These are phyloP conservation scores for Trametes pubescens DNA, from an alignment of 1,284 basidiomycete genomes.

Conservation along the genomic window DNA sequence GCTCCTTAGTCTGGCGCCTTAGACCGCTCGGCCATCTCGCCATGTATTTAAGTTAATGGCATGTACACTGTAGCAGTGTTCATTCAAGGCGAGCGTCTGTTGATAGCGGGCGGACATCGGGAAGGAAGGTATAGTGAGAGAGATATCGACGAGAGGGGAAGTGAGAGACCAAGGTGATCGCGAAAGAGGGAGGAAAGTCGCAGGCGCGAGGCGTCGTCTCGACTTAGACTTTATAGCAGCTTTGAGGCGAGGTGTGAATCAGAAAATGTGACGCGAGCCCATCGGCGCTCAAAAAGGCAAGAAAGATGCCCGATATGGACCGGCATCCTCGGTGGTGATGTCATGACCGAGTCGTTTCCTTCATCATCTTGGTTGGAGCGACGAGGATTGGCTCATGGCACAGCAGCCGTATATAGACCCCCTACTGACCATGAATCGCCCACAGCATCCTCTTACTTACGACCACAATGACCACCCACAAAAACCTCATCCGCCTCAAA, in stretches of 20 bases:
- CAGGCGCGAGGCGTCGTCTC: no score
- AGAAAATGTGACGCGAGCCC: not conserved
- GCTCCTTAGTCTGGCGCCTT: slow-evolving; percentile 82
- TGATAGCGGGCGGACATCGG: no score
- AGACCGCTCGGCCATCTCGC: slow-evolving; percentile 83
- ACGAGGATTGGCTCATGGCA: not conserved
- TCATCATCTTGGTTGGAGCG: slow-evolving; percentile 9
- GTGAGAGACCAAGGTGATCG: no score
- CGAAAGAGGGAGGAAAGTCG: no score
- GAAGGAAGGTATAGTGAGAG: no score
- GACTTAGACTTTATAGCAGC: no score
- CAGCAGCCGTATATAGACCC: slow-evolving; percentile 11
- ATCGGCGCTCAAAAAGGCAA: not conserved
- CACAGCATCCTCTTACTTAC: no score
- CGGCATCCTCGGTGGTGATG: not conserved
- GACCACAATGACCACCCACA: slow-evolving; percentile 14
- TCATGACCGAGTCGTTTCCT: slow-evolving; percentile 5
- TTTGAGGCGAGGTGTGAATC: no score
- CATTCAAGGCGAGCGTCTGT: no score
- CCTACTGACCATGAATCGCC: not conserved
- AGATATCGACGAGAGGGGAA: no score
- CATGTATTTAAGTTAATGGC: no score
- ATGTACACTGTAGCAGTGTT: no score
- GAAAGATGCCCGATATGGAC: not conserved
- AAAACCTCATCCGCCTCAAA: slow-evolving; percentile 56